These are phyloP conservation scores for Domatiomyces globalis DNA, from an alignment of 2,329 filamentous ascomycete genomes.

Conservation along the genomic window DNA sequence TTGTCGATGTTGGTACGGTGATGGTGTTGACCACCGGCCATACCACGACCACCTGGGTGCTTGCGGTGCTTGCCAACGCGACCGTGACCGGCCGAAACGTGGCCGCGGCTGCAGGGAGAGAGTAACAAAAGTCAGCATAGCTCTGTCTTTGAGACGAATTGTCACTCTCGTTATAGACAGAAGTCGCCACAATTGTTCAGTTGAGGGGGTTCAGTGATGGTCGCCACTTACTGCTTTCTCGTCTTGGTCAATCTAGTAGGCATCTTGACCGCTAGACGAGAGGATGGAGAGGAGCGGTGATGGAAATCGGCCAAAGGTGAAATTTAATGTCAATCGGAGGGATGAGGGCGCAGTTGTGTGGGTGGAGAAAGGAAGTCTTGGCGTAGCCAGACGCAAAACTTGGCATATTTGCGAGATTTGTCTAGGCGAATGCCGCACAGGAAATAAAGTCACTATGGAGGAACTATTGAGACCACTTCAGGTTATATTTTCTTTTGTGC, in stretches of 20 bases:
- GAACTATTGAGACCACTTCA: no score
- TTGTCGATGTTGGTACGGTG: constrained; percentile 86
- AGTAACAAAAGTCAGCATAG: constrained; percentile 1
- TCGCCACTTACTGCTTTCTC: constrained; percentile 32
- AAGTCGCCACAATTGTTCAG: neutral
- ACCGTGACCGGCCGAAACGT: constrained; percentile 96
- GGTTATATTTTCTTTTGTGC: no score
- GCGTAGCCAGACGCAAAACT: neutral
- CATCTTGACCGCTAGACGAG: constrained; percentile 26
- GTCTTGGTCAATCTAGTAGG: constrained; percentile 39
- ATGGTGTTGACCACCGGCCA: constrained; percentile 99
- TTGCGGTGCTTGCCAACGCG: constrained; percentile 99
- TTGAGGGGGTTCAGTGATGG: neutral
- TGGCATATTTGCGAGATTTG: neutral
- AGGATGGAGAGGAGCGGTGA: neutral
- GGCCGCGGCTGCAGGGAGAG: constrained; percentile 57
- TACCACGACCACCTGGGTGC: constrained; percentile 64
- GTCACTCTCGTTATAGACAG: neutral
- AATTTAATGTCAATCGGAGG: neutral
- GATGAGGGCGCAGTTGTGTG: neutral
- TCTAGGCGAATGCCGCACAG: neutral
- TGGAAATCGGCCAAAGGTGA: neutral
- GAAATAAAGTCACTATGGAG: no score
- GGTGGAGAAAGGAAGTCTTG: neutral
- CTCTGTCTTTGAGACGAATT: neutral